Base-by-base conservation (phyloP, 1,284 basidiomycete species). In the Afroboletus lepidellus region DNA sequence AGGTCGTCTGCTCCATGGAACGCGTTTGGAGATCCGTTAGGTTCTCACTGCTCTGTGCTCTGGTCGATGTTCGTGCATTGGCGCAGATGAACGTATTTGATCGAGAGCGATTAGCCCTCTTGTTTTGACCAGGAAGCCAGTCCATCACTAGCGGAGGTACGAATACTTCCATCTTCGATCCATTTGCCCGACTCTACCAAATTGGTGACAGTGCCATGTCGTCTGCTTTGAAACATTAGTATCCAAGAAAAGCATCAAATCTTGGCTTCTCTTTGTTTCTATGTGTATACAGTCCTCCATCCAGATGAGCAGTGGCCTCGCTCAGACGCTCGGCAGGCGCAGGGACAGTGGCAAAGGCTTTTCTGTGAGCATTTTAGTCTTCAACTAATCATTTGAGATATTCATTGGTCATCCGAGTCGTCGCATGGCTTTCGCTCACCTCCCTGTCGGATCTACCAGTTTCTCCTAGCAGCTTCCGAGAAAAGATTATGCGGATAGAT, bases 331-430 rank as follows among this genome's bases (percentile, higher is more conserved):
- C 8, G 51, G 51, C 16, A 41, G 50, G 3, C 38, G n/a, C 59
- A 56, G 3, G 67, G 69, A 9, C 59, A 69, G 36, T 77, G 75
- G 75, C 58, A 73, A 5, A 75, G 72, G 72, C 60, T 76, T 29
- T 77, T 77, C 51, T 76, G 59, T 67, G 16, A 47, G 61, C 45
- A 13, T 16, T n/a, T 4, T 15, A 21, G 20, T 23, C 20, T 23
- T 11, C 11, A 5, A 12, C 13, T 3, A 20, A 36, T 18, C 11
- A 36, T 16, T 1, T 21, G 45, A 11, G 13, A 43, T 16, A 8
- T 32, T 58, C 30, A 53, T 1, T 3, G 2, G 7, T 3, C 37
- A 6, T 23, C n/a, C 15, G 15, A 61, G 60, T 57, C 21, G 12
- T 57, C 9, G 60, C 57, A 1, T 57, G 21, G 11, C 2, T 55